phyloP scores from a whole-genome alignment of 1,139 yeast genomes.

The Candida mesenterica region DNA sequence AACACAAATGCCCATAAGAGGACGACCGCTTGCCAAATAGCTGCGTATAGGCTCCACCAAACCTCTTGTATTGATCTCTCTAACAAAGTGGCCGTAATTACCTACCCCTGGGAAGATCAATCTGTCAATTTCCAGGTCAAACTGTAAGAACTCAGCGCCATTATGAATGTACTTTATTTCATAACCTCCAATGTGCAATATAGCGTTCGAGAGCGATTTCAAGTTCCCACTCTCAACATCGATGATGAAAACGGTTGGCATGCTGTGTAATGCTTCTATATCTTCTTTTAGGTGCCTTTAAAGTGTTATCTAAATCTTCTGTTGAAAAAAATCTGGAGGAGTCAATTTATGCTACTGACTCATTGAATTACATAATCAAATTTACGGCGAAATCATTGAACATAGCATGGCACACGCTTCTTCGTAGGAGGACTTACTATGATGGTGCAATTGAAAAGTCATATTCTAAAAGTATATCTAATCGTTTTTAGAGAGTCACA shows the following conservation, averaged over 20 bases:
- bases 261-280: slow-evolving; percentile 8
- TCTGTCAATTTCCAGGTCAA: slow-evolving; percentile 47
- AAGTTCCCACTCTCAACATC: slow-evolving; percentile 96
- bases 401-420: too few species aligned
- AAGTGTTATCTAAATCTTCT: too few species aligned
- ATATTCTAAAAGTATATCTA: too few species aligned
- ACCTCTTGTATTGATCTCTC: slow-evolving; percentile 58
- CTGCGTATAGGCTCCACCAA: slow-evolving; percentile 62
- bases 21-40: slow-evolving; percentile 71
- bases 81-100: slow-evolving; percentile 89
- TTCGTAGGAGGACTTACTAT: too few species aligned
- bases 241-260: slow-evolving; percentile 62
- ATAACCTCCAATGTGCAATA: slow-evolving; percentile 68
- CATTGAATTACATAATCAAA: too few species aligned
- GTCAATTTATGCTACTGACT: too few species aligned
- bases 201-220: slow-evolving; percentile 84
- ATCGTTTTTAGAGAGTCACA: too few species aligned
- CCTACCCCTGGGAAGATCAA: slow-evolving; percentile 93
- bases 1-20: slow-evolving; percentile 95
- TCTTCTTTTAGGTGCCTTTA: neutral
- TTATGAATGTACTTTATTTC: slow-evolving; percentile 50
- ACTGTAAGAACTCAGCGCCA: slow-evolving; percentile 33
- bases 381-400: too few species aligned
- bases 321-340: neutral
- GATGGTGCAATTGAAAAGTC: too few species aligned